These are phyloP conservation scores for Gossypium schwendimanii DNA, from an alignment of 441 rosid species.

Conservation along the genomic window DNA sequence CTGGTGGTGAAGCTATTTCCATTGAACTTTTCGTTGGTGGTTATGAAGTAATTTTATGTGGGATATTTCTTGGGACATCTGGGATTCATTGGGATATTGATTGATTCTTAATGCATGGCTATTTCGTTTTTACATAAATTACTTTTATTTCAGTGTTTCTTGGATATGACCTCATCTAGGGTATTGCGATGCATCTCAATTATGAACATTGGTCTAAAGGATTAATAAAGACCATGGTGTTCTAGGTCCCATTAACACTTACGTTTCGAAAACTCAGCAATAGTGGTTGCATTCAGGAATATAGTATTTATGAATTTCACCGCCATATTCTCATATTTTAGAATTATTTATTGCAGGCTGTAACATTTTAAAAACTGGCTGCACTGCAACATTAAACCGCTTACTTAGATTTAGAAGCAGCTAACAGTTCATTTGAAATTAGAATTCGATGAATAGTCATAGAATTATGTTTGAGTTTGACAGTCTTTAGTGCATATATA, in stretches of 20 bases:
- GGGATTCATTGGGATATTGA: not conserved
- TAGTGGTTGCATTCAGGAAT: not conserved
- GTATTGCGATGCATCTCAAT: not conserved
- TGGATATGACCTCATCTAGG: not conserved
- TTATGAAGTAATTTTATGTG: not conserved
- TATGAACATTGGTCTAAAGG: not conserved
- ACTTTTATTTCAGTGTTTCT: not conserved
- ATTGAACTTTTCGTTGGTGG: conserved; percentile 5
- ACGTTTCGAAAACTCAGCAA: not conserved
- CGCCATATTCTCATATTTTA: not conserved
- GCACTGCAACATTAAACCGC: not conserved
- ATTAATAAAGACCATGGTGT: not conserved
- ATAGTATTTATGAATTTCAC: not conserved
- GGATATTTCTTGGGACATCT: not conserved
- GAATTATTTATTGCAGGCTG: not conserved
- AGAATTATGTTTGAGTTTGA: not conserved
- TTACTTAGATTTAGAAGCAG: not conserved
- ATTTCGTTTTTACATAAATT: not conserved
- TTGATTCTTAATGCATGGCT: not conserved
- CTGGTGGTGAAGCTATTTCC: conserved; percentile 4
- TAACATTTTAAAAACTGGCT: not conserved
- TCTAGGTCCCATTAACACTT: not conserved
- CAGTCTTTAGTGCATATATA: not conserved
- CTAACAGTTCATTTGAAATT: not conserved
- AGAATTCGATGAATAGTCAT: not conserved